phyloP scores from a whole-genome alignment of 768 basidiomycete genomes.

The Cystobasidium onofrii region DNA sequence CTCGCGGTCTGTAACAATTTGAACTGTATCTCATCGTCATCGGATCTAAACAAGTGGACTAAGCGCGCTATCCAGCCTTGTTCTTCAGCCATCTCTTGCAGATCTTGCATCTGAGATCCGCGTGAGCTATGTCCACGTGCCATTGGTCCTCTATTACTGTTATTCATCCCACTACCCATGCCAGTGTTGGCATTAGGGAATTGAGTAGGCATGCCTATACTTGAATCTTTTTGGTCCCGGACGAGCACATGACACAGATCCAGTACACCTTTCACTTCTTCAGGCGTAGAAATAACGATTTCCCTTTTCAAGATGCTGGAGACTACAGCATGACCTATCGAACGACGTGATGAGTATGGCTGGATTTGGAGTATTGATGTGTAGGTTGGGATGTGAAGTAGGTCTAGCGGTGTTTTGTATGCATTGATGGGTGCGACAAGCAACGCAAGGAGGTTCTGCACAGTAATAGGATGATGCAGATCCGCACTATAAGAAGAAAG shows the following conservation, averaged over 20 bases:
- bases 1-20: constrained; percentile 89
- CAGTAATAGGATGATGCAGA: constrained; percentile 76
- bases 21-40: constrained; percentile 78
- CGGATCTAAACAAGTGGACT: constrained; percentile 88
- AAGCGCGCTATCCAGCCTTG: constrained; percentile 98
- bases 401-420: constrained; percentile 88
- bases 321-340: constrained; percentile 88
- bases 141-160: neutral
- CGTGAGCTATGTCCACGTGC: constrained; percentile 48
- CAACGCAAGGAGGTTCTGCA: constrained; percentile 77
- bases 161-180: neutral
- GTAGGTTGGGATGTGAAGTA: constrained; percentile 91
- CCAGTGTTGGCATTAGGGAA: neutral
- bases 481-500: constrained; percentile 82
- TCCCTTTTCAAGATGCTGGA: constrained; percentile 94
- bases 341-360: constrained; percentile 78
- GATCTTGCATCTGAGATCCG: constrained; percentile 51
- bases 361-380: constrained; percentile 72
- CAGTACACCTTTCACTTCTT: constrained; percentile 87
- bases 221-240: constrained; percentile 56
- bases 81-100: constrained; percentile 91
- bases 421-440: constrained; percentile 91
- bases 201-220: constrained; percentile 30
- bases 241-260: constrained; percentile 88
- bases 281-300: constrained; percentile 82